These are phyloP conservation scores for Yamadazyma triangularis DNA, from an alignment of 1,139 yeast genomes.

Conservation along the genomic window DNA sequence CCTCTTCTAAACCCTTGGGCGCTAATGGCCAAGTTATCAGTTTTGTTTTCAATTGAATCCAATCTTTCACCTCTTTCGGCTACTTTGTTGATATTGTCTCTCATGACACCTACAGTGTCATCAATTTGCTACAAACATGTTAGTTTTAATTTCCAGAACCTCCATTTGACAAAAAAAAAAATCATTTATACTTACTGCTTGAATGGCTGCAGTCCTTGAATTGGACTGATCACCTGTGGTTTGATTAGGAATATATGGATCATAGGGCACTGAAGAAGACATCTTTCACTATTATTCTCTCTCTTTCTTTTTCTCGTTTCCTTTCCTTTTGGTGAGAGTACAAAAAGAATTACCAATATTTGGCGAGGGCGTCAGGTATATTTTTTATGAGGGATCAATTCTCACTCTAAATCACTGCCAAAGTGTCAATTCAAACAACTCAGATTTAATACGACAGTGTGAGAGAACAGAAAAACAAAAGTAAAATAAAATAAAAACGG, in stretches of 20 bases:
- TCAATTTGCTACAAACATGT: conserved; percentile 63
- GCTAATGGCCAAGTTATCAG: conserved; percentile 86
- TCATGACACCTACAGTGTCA: conserved; percentile 96
- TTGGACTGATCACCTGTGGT: conserved; percentile 49
- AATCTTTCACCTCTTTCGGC: conserved; percentile 94
- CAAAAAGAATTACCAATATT: too few species aligned
- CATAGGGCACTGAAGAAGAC: conserved; percentile 86
- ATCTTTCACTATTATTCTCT: conserved; percentile 22
- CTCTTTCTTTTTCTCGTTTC: too few species aligned
- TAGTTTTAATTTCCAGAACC: too few species aligned
- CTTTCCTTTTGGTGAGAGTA: too few species aligned
- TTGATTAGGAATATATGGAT: conserved; percentile 78
- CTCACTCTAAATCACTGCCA: too few species aligned
- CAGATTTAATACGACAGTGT: too few species aligned
- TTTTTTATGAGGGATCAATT: too few species aligned
- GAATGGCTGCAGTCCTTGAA: conserved; percentile 77
- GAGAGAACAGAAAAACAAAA: too few species aligned
- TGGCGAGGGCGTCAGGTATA: too few species aligned
- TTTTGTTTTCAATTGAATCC: conserved; percentile 89
- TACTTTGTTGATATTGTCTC: conserved; percentile 94
- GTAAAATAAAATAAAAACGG: too few species aligned
- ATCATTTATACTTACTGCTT: conserved; percentile 64
- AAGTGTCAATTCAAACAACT: too few species aligned
- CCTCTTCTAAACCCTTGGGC: conserved; percentile 97
- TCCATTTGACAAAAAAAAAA: too few species aligned